phyloP scores from a whole-genome alignment of 2,329 filamentous ascomycete genomes.

The Colletotrichum lindemuthianum region DNA sequence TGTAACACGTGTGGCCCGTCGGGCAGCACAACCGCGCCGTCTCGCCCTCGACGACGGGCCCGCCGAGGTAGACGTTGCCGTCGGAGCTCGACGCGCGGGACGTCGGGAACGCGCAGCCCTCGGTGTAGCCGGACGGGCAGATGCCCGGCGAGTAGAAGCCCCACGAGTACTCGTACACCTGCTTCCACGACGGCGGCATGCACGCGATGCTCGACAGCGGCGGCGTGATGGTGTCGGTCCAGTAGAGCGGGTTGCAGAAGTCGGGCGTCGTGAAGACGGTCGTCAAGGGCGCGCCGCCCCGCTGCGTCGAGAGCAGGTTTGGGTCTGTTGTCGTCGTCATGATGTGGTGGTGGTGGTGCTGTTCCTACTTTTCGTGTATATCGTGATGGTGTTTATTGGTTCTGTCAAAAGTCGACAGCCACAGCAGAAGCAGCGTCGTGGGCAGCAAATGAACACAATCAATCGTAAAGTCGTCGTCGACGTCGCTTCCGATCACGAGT shows the following conservation, averaged over 20 bases:
- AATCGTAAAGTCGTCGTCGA: too few species aligned
- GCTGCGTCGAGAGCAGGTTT: conserved; percentile 24
- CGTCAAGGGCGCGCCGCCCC: conserved; percentile 29
- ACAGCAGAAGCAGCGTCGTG: not conserved
- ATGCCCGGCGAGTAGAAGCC: conserved; percentile 37
- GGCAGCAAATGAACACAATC: too few species aligned
- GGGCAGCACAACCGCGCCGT: conserved; percentile 27
- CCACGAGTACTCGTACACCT: conserved; percentile 30
- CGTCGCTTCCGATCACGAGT: too few species aligned
- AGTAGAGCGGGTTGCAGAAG: conserved; percentile 25
- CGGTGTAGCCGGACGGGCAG: conserved; percentile 34
- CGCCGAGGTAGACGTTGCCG: conserved; percentile 7
- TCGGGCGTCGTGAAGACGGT: conserved; percentile 34
- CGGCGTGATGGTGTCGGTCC: conserved; percentile 29
- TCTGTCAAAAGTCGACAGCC: too few species aligned
- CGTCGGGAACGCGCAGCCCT: conserved; percentile 31
- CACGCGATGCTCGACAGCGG: conserved; percentile 31
- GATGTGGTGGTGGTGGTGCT: not conserved
- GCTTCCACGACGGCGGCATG: conserved; percentile 33
- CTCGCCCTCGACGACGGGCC: conserved; percentile 24
- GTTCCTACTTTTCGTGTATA: not conserved
- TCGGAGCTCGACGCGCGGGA: conserved; percentile 6
- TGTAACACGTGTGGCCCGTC: conserved; percentile 27
- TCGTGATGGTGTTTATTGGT: not conserved
- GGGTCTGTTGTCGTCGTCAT: conserved; percentile 25